Base-by-base conservation (phyloP, 768 basidiomycete genomes). In the Coprinellus aureogranulatus region DNA sequence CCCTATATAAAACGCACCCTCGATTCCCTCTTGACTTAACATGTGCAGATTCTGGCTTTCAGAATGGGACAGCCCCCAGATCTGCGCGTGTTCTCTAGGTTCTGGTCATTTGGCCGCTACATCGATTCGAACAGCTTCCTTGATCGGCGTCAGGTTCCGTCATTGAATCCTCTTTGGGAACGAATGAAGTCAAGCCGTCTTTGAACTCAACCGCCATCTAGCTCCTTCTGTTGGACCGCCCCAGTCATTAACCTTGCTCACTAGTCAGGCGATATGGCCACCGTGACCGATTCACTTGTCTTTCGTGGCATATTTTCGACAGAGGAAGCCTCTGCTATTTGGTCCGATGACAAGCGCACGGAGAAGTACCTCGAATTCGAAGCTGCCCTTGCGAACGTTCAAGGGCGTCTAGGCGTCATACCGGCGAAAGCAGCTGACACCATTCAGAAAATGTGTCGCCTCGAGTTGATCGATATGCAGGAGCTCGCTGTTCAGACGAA, bases 261-360 rank as follows among this genome's bases (percentile, higher is more conserved):
- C 41, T 10, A 44, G 41, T 44, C 18, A 44, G 41, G 27, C 31
- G 47, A 14, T 31, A 75, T 75, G 72, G 61, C 71, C 23, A 65
- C 67, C 40, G 71, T 70, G 48, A 70, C 70, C 14, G 71, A 75
- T 62, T 75, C 72, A 5, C 28, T 68, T 20, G 67, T 80, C 30
- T 79, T 79, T 55, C 68, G 68, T 34, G 66, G 69, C 57, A 70
- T 77, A 45, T 78, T 78, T 64, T 77, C 77, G 27, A 76, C 75
- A 4, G 62, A 67, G 20, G 67, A 68, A 20, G 65, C 69, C 6
- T 70, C 77, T 6, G 61, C 63, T 50, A 71, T 79, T 59, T 79
- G 79, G 77, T 76, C 73, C 23, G 79, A 79, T 59, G 61, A 57
- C 22, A 59, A 62, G 44, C 66, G 73, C 22, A 73, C 70, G 16